A percentile compares a stretch with the other conserved stretches of the same genome.
phyloP scores from a whole-genome alignment of 768 basidiomycete species.

The Kwoniella pini region DNA sequence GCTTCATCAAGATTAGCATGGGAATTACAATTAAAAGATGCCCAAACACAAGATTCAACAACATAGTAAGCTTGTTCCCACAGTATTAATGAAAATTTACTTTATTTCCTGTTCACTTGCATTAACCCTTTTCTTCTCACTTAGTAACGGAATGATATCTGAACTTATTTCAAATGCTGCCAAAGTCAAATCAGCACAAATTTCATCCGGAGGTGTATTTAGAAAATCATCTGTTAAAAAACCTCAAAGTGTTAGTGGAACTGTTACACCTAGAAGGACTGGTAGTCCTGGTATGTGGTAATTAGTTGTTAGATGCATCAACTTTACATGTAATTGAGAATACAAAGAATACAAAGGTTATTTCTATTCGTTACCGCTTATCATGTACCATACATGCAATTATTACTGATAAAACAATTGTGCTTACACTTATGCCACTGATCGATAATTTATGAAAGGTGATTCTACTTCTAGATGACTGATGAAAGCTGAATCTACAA shows the following conservation, averaged over 20 bases:
- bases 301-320: not conserved
- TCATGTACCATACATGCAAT: too few species aligned
- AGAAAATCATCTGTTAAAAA: conserved; percentile 30
- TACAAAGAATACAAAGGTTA: too few species aligned
- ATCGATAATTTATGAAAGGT: too few species aligned
- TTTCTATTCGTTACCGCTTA: too few species aligned
- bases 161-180: conserved; percentile 85
- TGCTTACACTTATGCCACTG: too few species aligned
- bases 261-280: conserved; percentile 31
- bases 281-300: conserved; percentile 42
- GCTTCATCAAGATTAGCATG: conserved; percentile 76
- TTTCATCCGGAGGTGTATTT: conserved; percentile 46
- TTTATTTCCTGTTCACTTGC: too few species aligned
- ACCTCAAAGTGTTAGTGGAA: conserved; percentile 33
- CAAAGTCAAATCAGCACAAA: conserved; percentile 53
- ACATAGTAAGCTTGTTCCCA: conserved; percentile 53
- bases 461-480: not conserved
- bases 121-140: conserved; percentile 51
- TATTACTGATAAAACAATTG: too few species aligned
- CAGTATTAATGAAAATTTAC: too few species aligned
- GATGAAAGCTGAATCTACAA: too few species aligned
- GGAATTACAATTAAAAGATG: conserved; percentile 66
- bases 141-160: conserved; percentile 86
- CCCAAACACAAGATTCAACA: conserved; percentile 45
- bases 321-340: too few species aligned